These are phyloP conservation scores for Eimeria acervulina DNA, from an alignment of 169 alveolate genomes.

Conservation along the genomic window DNA sequence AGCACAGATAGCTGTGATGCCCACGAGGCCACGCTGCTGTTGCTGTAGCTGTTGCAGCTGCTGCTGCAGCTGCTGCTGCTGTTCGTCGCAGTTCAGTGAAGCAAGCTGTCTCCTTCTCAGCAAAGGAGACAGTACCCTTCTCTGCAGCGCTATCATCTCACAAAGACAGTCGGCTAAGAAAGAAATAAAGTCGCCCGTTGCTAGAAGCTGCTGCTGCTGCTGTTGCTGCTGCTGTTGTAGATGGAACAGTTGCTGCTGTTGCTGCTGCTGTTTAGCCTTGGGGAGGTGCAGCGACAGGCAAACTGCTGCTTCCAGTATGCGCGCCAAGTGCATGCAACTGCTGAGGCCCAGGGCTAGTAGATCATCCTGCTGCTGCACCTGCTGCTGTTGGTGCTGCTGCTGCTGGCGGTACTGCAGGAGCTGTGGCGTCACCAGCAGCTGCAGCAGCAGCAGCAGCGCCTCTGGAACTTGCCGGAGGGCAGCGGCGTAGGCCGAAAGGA, in stretches of 20 bases:
- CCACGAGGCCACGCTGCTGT: constrained; percentile 61
- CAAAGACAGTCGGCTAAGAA: not conserved
- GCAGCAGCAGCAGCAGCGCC: not conserved
- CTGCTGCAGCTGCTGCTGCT: constrained; percentile 13
- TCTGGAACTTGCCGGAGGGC: constrained; percentile 24
- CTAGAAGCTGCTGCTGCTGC: not conserved
- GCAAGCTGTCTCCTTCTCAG: not conserved
- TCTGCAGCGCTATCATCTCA: not conserved
- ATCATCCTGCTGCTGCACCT: not conserved
- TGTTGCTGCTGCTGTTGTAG: not conserved
- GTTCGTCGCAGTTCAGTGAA: not conserved
- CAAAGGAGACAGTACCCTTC: not conserved
- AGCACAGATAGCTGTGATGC: constrained; percentile 51
- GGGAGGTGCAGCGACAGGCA: constrained; percentile 27
- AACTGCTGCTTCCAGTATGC: constrained; percentile 3
- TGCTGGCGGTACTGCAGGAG: constrained; percentile 5
- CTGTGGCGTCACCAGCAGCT: constrained; percentile 18
- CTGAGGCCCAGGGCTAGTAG: not conserved
- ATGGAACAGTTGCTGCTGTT: not conserved
- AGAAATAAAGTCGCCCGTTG: not conserved
- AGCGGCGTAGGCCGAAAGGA: constrained; percentile 42
- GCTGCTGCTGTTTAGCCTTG: not conserved
- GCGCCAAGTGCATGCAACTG: constrained; percentile 57
- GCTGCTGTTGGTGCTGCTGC: constrained; percentile 19
- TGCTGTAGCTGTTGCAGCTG: constrained; percentile 31